Conservation (phyloP, 139 green algal genomes). For the Raphidocelis subcapitata region DNA sequence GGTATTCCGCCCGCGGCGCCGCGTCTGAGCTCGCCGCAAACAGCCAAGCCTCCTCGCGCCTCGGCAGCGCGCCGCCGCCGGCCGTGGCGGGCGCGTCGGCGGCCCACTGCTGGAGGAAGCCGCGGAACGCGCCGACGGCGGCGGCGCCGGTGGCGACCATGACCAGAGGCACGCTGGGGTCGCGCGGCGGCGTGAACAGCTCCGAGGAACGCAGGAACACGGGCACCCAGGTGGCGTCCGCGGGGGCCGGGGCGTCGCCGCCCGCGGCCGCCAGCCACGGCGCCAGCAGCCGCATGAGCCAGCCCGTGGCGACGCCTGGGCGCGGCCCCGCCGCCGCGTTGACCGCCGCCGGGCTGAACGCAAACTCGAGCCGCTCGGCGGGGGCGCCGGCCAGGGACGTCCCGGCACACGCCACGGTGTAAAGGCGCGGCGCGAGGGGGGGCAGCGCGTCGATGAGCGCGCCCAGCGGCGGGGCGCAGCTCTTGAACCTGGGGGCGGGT, state of each 20-base stretch:
- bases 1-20: neutral
- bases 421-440: constrained; percentile 61
- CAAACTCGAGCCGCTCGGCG: constrained; percentile 61
- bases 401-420: constrained; percentile 85
- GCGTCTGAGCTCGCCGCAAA: neutral
- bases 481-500: constrained; percentile 50
- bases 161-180: constrained; percentile 64
- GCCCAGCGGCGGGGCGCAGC: constrained; percentile 74
- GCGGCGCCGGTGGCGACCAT: constrained; percentile 92
- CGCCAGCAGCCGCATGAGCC: constrained; percentile 61
- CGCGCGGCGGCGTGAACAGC: constrained; percentile 61
- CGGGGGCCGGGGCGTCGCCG: neutral
- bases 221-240: constrained; percentile 20
- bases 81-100: constrained; percentile 13
- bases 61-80: neutral
- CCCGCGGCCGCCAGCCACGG: constrained; percentile 23
- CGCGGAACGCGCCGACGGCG: constrained; percentile 80
- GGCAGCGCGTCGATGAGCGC: constrained; percentile 82
- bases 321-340: constrained; percentile 45
- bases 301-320: constrained; percentile 79
- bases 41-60: neutral
- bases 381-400: constrained; percentile 24
- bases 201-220: constrained; percentile 39
- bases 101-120: constrained; percentile 75
- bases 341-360: constrained; percentile 78